Evolutionary conservation across 257 asterid species (phyloP), one percentile per base, ranked within the genome.

Genomic region (Nemophila menziesii): DNA sequence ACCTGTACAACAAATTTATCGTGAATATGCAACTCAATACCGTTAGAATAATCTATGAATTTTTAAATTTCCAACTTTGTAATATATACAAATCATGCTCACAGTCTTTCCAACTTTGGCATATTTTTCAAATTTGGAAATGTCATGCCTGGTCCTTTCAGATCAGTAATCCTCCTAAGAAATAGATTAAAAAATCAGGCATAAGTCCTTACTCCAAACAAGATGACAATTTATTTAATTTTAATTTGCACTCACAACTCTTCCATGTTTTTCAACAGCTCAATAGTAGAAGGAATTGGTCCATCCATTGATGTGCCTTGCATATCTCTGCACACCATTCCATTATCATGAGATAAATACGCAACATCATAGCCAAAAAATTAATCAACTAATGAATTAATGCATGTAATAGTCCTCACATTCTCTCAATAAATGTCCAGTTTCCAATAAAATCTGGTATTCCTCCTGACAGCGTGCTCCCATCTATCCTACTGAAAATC

Each of bases 241-340:
- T 1, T 29, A 7, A 2, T 29, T 41, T 29, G 44, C 26, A 50
- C 90, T 79, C 73, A 86, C 96, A 86, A 19, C 3, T 34, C 3
- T 5, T 24, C 17, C 68, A 86, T 48, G 62, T 58, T 79, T 65
- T 6, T 62, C 62, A 79, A 47, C 60, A 3, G 61, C 54, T 83
- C 71, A 58, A 82, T 63, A 11, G 58, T 41, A 37, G 60, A 59
- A 44, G 92, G 92, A 54, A 86, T 63, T 8, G 97, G 94, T 46
- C 93, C 93, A 68, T 72, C 78, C 77, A 86, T 40, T 54, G 60
- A 61, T 8, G 94, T 77, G 43, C 97, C 97, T 63, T 82, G 85
- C 72, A 82, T 55, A 59, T 79, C 77, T 27, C 97, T 82, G 79
- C 56, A 68, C 60, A 19, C 58, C 50, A 54, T 46, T 58, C 23